These are phyloP conservation scores for Trametes polyzona DNA, from an alignment of 1,284 basidiomycete species.

Conservation along the genomic window DNA sequence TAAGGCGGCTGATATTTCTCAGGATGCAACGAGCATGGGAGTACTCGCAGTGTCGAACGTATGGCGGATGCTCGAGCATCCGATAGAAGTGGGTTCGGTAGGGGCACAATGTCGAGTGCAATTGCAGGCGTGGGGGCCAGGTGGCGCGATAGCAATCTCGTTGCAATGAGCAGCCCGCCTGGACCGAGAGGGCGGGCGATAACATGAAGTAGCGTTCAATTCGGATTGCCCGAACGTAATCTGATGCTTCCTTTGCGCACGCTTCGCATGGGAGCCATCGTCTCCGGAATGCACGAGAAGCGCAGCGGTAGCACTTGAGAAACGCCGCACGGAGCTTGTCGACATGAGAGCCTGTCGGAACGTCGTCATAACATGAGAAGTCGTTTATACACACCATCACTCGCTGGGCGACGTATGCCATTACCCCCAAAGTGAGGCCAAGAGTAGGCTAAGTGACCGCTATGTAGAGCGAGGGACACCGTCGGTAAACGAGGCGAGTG, in stretches of 20 bases:
- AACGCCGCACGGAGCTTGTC: not conserved
- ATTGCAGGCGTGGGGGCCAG: not conserved
- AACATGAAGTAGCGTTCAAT: not conserved
- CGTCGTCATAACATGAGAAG: no score
- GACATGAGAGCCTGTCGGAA: no score
- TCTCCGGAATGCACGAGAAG: not conserved
- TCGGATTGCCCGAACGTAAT: not conserved
- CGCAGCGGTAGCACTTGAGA: not conserved
- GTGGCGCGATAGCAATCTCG: not conserved
- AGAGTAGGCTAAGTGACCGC: no score
- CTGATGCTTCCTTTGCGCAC: not conserved
- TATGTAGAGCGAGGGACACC: no score
- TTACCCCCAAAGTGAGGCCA: no score
- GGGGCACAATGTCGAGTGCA: not conserved
- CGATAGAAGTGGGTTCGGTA: not conserved
- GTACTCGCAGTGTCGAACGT: not conserved
- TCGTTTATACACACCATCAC: no score
- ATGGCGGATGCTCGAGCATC: not conserved
- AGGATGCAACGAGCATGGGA: constrained; percentile 4
- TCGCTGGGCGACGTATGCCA: no score
- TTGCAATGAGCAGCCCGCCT: not conserved
- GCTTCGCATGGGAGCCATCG: not conserved
- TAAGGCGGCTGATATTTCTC: not conserved
- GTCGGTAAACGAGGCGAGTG: no score
- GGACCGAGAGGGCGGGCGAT: not conserved